These are phyloP conservation scores for Colletotrichum cordylinicola DNA, from an alignment of 2,329 filamentous ascomycete genomes.

Conservation along the genomic window DNA sequence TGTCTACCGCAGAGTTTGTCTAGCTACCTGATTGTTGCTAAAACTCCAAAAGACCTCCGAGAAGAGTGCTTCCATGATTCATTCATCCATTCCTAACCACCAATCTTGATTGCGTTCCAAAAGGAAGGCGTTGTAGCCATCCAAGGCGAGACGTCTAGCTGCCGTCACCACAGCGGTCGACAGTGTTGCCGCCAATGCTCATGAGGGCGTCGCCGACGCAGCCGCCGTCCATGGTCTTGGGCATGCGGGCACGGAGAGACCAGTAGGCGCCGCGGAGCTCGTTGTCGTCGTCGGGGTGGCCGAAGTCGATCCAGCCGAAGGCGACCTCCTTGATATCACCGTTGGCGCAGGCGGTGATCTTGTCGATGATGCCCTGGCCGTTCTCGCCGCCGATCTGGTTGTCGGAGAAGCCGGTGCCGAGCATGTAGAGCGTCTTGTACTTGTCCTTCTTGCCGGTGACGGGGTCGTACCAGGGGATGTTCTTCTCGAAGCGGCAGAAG, in stretches of 20 bases:
- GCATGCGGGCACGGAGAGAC: neutral
- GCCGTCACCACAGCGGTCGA: neutral
- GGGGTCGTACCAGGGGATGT: neutral
- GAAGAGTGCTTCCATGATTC: neutral
- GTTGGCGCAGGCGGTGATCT: neutral
- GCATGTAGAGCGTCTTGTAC: neutral
- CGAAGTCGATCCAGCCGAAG: neutral
- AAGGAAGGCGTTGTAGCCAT: neutral
- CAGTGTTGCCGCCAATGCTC: neutral
- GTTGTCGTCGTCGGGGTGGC: neutral
- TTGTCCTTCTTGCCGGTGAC: neutral
- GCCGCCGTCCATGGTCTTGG: neutral
- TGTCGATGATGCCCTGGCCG: neutral
- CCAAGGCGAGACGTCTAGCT: neutral
- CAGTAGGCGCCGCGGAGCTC: neutral
- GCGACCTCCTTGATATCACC: neutral
- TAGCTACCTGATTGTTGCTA: neutral
- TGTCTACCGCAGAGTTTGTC: neutral
- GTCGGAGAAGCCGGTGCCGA: neutral
- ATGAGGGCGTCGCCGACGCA: neutral
- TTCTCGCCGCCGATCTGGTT: neutral
- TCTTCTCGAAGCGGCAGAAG: slow-evolving; percentile 1
- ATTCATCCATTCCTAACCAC: neutral
- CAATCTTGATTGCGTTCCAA: neutral
- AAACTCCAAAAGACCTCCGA: neutral